phyloP scores from a whole-genome alignment of 257 asterid genomes.

The Ajuga chamaepitys region DNA sequence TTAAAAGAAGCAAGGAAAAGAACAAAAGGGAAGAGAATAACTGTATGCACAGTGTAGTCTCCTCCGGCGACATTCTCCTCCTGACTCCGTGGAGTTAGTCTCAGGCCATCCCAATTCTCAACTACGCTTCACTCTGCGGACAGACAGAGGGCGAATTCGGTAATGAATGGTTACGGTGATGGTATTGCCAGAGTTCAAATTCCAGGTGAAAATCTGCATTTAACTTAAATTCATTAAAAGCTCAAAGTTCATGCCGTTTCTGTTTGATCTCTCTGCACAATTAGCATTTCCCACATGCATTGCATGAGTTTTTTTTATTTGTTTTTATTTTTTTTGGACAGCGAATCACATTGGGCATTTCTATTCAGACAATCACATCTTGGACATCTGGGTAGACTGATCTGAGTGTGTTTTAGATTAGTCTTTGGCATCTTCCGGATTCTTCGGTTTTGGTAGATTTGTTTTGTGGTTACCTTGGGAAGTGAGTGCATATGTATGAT shows the following conservation, averaged over 20 bases:
- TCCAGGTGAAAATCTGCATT: slow-evolving; percentile 16
- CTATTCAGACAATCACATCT: too few species aligned
- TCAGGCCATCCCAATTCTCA: neutral
- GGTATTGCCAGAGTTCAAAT: slow-evolving; percentile 13
- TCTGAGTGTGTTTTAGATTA: too few species aligned
- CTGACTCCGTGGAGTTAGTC: slow-evolving; percentile 11
- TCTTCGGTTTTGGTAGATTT: neutral
- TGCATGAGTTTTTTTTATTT: too few species aligned
- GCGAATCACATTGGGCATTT: too few species aligned
- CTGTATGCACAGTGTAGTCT: neutral
- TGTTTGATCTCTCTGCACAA: neutral
- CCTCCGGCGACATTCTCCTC: slow-evolving; percentile 15
- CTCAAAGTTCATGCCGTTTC: neutral
- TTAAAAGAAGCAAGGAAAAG: neutral
- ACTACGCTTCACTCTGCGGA: neutral
- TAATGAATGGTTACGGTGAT: slow-evolving; percentile 14
- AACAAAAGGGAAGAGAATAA: neutral
- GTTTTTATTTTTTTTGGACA: too few species aligned
- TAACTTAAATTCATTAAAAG: neutral
- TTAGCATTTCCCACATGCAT: slow-evolving; percentile 3
- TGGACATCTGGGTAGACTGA: too few species aligned
- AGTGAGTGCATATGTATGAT: neutral
- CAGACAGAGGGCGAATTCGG: neutral
- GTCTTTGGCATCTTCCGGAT: too few species aligned
- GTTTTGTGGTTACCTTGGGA: neutral